Evolutionary conservation across 345 rosid genomes (phyloP).

Genomic region (Gossypium turneri): DNA sequence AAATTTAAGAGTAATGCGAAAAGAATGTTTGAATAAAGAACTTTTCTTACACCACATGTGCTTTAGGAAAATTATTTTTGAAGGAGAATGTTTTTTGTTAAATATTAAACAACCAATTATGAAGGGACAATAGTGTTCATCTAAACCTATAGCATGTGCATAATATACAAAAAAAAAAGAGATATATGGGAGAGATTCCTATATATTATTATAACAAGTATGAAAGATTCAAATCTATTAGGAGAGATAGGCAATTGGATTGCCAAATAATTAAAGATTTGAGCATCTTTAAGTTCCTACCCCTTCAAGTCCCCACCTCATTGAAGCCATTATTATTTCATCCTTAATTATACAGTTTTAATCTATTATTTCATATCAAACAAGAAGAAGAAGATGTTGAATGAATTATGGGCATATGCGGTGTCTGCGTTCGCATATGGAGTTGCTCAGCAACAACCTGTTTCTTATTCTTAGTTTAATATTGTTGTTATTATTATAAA

Average conservation of each 20-base stretch:
- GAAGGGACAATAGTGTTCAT: not conserved
- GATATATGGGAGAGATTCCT: not conserved
- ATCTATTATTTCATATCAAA: too few relatives aligned
- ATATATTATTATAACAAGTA: not conserved
- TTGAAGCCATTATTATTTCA: not conserved
- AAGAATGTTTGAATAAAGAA: too few relatives aligned
- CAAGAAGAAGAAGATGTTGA: too few relatives aligned
- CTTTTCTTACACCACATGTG: too few relatives aligned
- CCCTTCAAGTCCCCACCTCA: not conserved
- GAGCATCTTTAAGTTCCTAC: not conserved
- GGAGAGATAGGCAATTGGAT: not conserved
- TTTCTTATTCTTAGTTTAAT: not conserved
- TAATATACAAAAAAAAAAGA: not conserved
- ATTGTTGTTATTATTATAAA: not conserved
- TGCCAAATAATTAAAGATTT: not conserved
- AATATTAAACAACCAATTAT: too few relatives aligned
- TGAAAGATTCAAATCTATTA: not conserved
- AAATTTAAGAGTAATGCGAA: too few relatives aligned
- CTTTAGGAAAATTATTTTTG: too few relatives aligned
- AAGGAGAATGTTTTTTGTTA: too few relatives aligned
- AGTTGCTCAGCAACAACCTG: constrained; percentile 28
- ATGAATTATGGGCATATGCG: constrained; percentile 6
- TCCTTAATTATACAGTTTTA: not conserved
- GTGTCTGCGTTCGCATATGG: not conserved
- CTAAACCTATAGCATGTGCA: not conserved